A percentile compares a stretch with the other conserved stretches of the same genome.
Evolutionary conservation across 2,329 filamentous ascomycete species (phyloP).

Genomic region (Diaporthe batatas): DNA sequence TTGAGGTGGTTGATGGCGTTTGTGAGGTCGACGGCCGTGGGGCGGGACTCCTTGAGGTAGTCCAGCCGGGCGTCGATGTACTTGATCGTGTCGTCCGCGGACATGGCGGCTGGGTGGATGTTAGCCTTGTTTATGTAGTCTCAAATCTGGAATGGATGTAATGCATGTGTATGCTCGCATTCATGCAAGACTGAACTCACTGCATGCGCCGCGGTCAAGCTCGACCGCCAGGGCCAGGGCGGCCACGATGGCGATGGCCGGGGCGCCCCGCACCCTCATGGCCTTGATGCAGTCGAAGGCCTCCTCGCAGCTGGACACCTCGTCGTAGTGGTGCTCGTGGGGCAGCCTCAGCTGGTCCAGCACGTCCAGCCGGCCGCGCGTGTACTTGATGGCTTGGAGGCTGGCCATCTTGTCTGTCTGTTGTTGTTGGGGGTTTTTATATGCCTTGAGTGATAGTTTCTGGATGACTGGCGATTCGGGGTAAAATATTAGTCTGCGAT

Average conservation of each 20-base stretch:
- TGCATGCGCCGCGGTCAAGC: conserved; percentile 69
- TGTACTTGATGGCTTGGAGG: conserved; percentile 84
- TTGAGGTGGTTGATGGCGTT: conserved; percentile 90
- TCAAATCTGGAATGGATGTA: neutral
- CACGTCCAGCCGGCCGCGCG: conserved; percentile 78
- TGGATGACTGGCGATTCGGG: too few species aligned
- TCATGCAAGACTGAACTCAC: conserved; percentile 47
- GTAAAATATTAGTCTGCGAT: neutral
- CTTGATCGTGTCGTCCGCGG: conserved; percentile 70
- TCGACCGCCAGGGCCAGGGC: conserved; percentile 90
- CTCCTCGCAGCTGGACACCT: conserved; percentile 77
- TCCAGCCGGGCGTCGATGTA: conserved; percentile 84
- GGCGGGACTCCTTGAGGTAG: conserved; percentile 89
- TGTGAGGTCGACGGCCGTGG: conserved; percentile 93
- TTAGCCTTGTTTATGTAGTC: neutral
- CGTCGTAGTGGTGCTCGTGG: conserved; percentile 83
- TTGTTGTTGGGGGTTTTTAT: too few species aligned
- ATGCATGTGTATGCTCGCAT: neutral
- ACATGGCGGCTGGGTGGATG: conserved; percentile 53
- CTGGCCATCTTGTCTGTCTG: conserved; percentile 61
- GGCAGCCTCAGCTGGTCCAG: conserved; percentile 87
- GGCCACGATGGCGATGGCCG: conserved; percentile 98
- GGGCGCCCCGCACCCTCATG: conserved; percentile 86
- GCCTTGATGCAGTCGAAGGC: conserved; percentile 86
- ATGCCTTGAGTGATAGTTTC: too few species aligned